Evolutionary conservation across 2,329 filamentous ascomycete genomes (phyloP).

Genomic region (Claviceps purpurea): DNA sequence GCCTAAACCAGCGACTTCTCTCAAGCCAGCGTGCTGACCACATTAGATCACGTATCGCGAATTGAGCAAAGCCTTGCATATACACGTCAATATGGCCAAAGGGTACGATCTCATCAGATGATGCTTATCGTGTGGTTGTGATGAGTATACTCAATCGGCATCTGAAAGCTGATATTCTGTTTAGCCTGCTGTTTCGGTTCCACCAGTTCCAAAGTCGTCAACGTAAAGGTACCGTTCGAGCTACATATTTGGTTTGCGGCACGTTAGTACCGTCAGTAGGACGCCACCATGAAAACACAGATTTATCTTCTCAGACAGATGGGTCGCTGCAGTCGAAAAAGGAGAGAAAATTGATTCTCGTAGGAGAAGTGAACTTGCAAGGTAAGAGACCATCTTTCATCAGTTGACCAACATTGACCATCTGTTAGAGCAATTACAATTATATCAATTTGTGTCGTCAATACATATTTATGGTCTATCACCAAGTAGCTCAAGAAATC

Average conservation of each 20-base stretch:
- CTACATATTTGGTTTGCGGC: slow-evolving; percentile 82
- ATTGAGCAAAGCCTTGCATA: slow-evolving; percentile 67
- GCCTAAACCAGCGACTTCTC: slow-evolving; percentile 14
- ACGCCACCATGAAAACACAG: slow-evolving; percentile 49
- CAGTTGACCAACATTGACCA: slow-evolving; percentile 2
- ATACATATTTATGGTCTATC: slow-evolving; percentile 76
- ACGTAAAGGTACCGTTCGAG: slow-evolving; percentile 63
- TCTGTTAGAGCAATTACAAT: slow-evolving; percentile 45
- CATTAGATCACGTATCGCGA: slow-evolving; percentile 72
- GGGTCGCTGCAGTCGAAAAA: not conserved
- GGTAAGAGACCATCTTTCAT: slow-evolving; percentile 28
- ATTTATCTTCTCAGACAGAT: slow-evolving; percentile 28
- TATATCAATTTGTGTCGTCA: slow-evolving; percentile 60
- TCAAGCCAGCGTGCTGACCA: not conserved
- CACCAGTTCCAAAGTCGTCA: slow-evolving; percentile 72
- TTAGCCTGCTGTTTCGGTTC: slow-evolving; percentile 82
- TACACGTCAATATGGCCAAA: slow-evolving; percentile 81
- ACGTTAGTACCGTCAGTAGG: slow-evolving; percentile 15
- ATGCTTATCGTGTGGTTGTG: not conserved
- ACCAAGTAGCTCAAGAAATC: not conserved
- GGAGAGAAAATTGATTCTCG: slow-evolving; percentile 44
- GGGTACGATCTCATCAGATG: slow-evolving; percentile 40
- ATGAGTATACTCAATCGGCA: not conserved
- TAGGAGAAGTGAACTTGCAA: slow-evolving; percentile 58
- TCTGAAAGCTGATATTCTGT: not conserved